Evolutionary conservation across 345 rosid species (phyloP), one percentile per base, ranked within the genome.

Genomic region (Camelina laxa): DNA sequence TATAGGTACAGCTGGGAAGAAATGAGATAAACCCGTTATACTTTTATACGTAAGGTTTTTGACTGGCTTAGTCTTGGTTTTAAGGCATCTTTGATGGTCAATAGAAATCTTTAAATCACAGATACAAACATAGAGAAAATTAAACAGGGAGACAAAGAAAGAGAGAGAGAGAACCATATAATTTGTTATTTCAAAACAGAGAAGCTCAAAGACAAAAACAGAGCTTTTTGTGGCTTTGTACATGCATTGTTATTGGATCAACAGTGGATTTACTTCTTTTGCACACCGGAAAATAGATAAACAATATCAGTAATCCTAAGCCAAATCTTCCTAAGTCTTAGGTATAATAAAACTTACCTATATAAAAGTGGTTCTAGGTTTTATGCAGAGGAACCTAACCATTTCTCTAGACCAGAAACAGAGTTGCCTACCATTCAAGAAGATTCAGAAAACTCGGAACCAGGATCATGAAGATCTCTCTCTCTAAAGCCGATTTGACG

Each of bases 401-500:
- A 38, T 38, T 42, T 20, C 0, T 44, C 15, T 13, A 65, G 24
- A 16, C 45, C 11, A 53, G 35, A 73, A 42, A 64, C 36, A 63
- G 70, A 73, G 69, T 39, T 61, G 65, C 65, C 30, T 4, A 30
- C 30, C 30, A 4, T 60, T 60, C 36, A 53, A 64, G 56, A 16
- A 74, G 73, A 58, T 7, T 50, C 79, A 57, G 50, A 48, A 21
- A 50, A 5, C 36, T 58, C 60, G 0, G 60, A 47, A 27, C 60
- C 5, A 49, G 0, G 45, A 38, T 27, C 67, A 27, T 38, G 38
- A 59, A 74, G 65, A 53, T 75, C 78, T 21, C 58, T 68, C 38
- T 53, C 51, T 55, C 51, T 54, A 54, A 68, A 68, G 2, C 62
- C 17, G 10, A 54, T 21, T 41, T 68, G 72, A 39, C 63, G 61